These are phyloP conservation scores for Aspergillus amoenus DNA, from an alignment of 2,329 filamentous ascomycete genomes.

Conservation along the genomic window DNA sequence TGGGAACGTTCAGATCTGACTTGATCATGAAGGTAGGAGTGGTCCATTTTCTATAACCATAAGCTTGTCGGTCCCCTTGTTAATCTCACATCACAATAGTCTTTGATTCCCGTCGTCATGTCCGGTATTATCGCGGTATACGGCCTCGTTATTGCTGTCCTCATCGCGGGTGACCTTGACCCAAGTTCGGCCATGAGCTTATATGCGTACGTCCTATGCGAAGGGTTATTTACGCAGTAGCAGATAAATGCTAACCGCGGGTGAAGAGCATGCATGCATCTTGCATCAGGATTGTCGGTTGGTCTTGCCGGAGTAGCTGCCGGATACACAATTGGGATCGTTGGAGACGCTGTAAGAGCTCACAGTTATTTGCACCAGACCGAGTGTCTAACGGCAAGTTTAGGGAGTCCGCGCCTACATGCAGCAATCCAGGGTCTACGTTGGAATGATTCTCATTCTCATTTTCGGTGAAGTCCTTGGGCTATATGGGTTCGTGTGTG, in stretches of 20 bases:
- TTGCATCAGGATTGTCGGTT: conserved; percentile 85
- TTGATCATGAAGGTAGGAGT: conserved; percentile 65
- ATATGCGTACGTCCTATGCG: conserved; percentile 64
- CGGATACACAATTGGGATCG: conserved; percentile 93
- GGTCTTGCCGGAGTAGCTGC: conserved; percentile 90
- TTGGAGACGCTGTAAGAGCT: conserved; percentile 74
- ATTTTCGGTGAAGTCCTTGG: conserved; percentile 98
- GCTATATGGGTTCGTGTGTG: conserved; percentile 76
- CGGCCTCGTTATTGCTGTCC: conserved; percentile 91
- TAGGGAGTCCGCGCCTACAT: conserved; percentile 88
- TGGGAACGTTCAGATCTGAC: conserved; percentile 65
- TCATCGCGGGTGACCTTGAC: conserved; percentile 86
- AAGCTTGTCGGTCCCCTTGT: neutral
- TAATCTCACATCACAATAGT: conserved; percentile 36
- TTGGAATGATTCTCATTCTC: conserved; percentile 96
- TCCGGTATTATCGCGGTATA: conserved; percentile 99
- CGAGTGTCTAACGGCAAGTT: conserved; percentile 21
- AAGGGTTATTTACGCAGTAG: neutral
- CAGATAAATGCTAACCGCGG: conserved; percentile 17
- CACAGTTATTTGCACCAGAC: neutral
- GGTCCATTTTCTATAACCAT: neutral
- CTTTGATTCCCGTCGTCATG: conserved; percentile 69
- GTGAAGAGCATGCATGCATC: conserved; percentile 81
- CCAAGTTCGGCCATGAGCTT: conserved; percentile 70
- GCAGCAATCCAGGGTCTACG: conserved; percentile 92